Base-by-base conservation (phyloP, 371 early-diverging fungal genomes). In the Lichtheimia ramosa region DNA sequence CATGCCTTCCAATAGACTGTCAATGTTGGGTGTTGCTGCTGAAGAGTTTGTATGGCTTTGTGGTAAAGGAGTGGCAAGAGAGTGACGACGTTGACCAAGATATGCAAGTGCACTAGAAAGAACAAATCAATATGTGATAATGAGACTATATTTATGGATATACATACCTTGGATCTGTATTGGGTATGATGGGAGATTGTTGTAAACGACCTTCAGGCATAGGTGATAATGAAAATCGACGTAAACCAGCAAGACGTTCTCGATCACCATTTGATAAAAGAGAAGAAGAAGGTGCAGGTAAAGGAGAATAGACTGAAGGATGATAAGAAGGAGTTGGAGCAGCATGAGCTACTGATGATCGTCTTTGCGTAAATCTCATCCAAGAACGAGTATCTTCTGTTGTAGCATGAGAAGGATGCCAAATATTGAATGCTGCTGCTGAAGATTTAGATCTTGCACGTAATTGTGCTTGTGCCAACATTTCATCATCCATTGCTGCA, bases 371-470 rank as follows among this genome's bases (percentile, higher is more conserved):
- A n/a, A 62, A 40, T 12, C 53, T 53, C 34, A 50, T 39, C 27
- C 48, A 34, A 40, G 53, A 14, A 51, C 57, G 59, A 12, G 56
- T 58, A 51, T 63, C 63, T n/a, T 63, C 68, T 16, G 60, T 48
- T 16, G 60, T 48, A 18, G 61, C 27, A 48, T 53, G 58, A 8
- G 65, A 52, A 15, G 75, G 69, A 23, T 68, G 55, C 76, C 76
- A 75, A 6, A 74, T 71, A 56, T 72, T 68, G 55, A 71, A 66
- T 0, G 71, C 65, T 25, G 73, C 69, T 13, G 72, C 72, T n/a
- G 74, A 69, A 0, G 78, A 77, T 59, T 74, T 77, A 15, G 73
- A 72, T 46, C 78, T 54, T 7, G 62, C 56, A 13, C 70, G 65
- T 6, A 67, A 59, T 14, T 63, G 61, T 13, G 64, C 60, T n/a